phyloP scores from a whole-genome alignment of 805 yeast genomes.

The Zygosaccharomyces rouxii region DNA sequence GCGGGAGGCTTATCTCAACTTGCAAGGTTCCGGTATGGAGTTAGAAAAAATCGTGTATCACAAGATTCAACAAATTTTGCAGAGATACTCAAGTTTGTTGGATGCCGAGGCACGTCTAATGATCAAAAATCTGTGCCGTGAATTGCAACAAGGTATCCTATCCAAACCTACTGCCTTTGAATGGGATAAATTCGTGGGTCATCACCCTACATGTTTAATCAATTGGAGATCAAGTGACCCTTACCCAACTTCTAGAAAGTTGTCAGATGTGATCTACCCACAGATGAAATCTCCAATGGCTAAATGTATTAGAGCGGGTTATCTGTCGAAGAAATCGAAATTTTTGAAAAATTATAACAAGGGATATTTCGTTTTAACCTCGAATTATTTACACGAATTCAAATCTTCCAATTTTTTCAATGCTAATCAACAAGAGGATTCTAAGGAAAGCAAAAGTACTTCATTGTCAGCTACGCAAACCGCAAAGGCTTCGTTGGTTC shows the following conservation, averaged over 20 bases:
- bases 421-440: conserved; percentile 30
- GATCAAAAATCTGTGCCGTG: conserved; percentile 47
- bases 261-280: conserved; percentile 50
- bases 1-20: conserved; percentile 59
- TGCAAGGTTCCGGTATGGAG: conserved; percentile 62
- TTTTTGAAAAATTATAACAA: conserved; percentile 55
- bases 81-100: conserved; percentile 47
- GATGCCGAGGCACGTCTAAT: conserved; percentile 51
- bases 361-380: conserved; percentile 64
- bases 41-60: conserved; percentile 58
- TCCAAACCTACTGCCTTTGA: conserved; percentile 58
- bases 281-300: conserved; percentile 48
- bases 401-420: conserved; percentile 38
- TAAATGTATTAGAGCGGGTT: conserved; percentile 56
- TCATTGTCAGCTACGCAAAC: conserved; percentile 11
- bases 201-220: conserved; percentile 40
- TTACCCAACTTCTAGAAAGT: conserved; percentile 42
- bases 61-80: conserved; percentile 56
- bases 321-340: conserved; percentile 56
- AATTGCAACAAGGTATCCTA: conserved; percentile 42
- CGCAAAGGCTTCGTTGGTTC: conserved; percentile 46
- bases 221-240: conserved; percentile 38
- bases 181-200: conserved; percentile 63
- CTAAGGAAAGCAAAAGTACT: conserved; percentile 11
- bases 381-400: conserved; percentile 65